phyloP scores from a whole-genome alignment of 257 asterid species.

The Echites panduratus region DNA sequence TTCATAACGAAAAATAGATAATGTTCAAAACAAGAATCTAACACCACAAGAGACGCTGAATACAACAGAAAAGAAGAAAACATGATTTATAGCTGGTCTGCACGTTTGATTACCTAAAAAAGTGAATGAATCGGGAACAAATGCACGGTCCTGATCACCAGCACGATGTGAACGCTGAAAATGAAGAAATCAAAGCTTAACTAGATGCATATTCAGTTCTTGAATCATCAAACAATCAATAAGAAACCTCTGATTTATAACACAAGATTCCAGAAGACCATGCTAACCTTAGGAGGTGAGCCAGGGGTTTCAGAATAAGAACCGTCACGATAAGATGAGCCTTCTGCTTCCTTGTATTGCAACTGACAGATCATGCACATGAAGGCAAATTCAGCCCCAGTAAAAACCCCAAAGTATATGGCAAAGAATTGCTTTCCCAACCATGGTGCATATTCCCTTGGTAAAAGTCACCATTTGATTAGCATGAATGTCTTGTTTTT shows the following conservation, averaged over 20 bases:
- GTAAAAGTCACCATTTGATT: too few relatives aligned
- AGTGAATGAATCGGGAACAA: constrained; percentile 60
- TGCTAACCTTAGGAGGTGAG: constrained; percentile 80
- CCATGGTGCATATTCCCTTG: not conserved
- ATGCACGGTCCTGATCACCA: constrained; percentile 66
- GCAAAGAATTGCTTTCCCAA: not conserved
- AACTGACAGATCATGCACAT: constrained; percentile 35
- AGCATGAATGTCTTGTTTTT: too few relatives aligned
- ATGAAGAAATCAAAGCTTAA: constrained; percentile 12
- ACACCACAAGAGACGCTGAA: constrained; percentile 2
- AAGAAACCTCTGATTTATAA: not conserved
- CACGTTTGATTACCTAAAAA: constrained; percentile 49
- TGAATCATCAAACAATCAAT: not conserved
- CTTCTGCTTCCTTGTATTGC: constrained; percentile 92
- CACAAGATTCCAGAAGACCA: not conserved
- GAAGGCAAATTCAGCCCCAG: constrained; percentile 6
- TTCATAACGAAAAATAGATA: constrained; percentile 8
- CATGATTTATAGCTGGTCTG: not conserved
- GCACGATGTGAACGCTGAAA: constrained; percentile 67
- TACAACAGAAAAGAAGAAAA: constrained; percentile 4
- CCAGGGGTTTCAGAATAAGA: constrained; percentile 82
- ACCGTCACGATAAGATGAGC: constrained; percentile 78
- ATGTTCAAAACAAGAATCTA: not conserved
- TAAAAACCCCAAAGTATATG: not conserved
- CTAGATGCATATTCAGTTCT: not conserved